Evolutionary conservation across 306 rosid genomes (phyloP), one percentile per base, ranked within the genome.

Genomic region (Cyclanthera cordifolia): DNA sequence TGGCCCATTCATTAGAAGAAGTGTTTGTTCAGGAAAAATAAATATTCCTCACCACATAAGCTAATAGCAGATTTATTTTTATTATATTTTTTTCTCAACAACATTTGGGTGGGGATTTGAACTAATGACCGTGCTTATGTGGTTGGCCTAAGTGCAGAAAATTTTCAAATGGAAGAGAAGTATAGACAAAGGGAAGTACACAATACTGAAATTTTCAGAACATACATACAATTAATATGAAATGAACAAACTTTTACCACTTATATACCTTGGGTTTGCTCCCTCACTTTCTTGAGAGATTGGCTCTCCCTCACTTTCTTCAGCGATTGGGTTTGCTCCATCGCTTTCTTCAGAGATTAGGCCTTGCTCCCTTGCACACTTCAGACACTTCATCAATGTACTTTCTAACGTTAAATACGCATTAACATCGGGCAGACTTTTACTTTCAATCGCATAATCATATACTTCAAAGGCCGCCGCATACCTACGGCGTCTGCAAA

Each of bases 401-500:
- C 73, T 73, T 80, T 93, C 99, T 82, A 93, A 72, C 1, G 97
- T 71, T 4, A 78, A 54, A 84, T 90, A 93, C 72, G 99, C 96
- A 45, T 86, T 63, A 70, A 83, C 87, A 45, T 82, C 87, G 1
- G 87, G 82, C 81, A 90, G 56, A 73, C 97, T 93, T 89, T 86
- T 90, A 78, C 91, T 88, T 85, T 78, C 84, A 65, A 93, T 79
- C 11, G 95, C 95, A 80, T 85, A 93, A 81, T 93, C 96, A 74
- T 90, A 93, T 64, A 86, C 96, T 79, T 82, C 87, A 77, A 82
- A 90, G n/a, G 95, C 96, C 61, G 87, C 95, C 0, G 95, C 95
- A 61, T 86, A 46, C 80, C 86, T 85, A n/a, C 87, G 88, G 4
- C 77, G 78, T 79, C 94, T 87, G 65, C 99, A 90, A 21, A 93